phyloP scores from a whole-genome alignment of 805 yeast genomes.

The Starmerella stigmatis region DNA sequence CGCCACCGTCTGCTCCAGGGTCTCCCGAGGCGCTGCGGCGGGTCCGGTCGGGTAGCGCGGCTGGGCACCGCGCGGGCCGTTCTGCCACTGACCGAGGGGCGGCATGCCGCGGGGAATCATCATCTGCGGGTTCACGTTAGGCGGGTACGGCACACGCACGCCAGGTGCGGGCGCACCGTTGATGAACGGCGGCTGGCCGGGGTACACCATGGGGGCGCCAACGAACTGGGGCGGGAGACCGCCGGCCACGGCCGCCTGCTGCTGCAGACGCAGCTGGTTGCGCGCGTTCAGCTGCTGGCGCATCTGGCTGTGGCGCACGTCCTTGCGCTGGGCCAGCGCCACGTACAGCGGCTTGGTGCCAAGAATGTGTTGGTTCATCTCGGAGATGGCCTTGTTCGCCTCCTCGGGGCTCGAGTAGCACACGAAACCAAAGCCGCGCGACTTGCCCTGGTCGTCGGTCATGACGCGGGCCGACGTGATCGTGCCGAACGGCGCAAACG shows the following conservation, averaged over 20 bases:
- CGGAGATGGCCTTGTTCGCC: conserved; percentile 96
- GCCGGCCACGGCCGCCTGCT: conserved; percentile 69
- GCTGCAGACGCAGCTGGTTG: conserved; percentile 97
- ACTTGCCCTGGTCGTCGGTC: conserved; percentile 88
- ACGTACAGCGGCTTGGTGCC: conserved; percentile 94
- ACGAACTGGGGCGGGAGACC: conserved; percentile 82
- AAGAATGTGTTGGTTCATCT: conserved; percentile 95
- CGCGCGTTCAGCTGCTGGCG: conserved; percentile 97
- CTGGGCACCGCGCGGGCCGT: conserved; percentile 23
- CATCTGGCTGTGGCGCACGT: conserved; percentile 90
- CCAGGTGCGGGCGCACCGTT: conserved; percentile 47
- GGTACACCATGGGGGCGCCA: conserved; percentile 35
- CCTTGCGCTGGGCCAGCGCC: conserved; percentile 98
- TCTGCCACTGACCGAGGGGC: conserved; percentile 33
- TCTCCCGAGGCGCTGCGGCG: conserved; percentile 26
- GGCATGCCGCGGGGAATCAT: conserved; percentile 31
- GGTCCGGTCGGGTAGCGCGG: conserved; percentile 22
- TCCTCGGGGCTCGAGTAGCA: conserved; percentile 97
- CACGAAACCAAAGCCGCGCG: conserved; percentile 97
- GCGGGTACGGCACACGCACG: conserved; percentile 49
- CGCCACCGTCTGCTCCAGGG: conserved; percentile 59
- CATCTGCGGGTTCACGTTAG: conserved; percentile 26
- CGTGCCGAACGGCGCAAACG: conserved; percentile 84
- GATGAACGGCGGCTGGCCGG: conserved; percentile 64
- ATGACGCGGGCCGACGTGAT: conserved; percentile 94